Evolutionary conservation across 2,329 filamentous ascomycete species (phyloP).

Genomic region (Tricladium varicosporioides): DNA sequence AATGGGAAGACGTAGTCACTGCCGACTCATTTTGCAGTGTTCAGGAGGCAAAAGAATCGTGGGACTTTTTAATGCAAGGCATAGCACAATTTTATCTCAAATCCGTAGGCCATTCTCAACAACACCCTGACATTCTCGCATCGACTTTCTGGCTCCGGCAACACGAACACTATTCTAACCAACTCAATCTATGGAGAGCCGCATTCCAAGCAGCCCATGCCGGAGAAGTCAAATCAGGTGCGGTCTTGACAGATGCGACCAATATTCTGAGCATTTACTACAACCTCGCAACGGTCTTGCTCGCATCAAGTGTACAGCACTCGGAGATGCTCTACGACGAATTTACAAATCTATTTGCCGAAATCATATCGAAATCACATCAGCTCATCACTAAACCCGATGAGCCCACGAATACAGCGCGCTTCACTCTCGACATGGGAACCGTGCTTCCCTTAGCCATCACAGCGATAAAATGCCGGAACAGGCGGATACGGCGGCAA

Average conservation of each 20-base stretch:
- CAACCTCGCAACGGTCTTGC: constrained; percentile 31
- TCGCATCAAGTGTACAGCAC: constrained; percentile 31
- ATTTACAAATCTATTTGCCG: constrained; percentile 29
- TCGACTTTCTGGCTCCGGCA: constrained; percentile 27
- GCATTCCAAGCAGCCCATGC: constrained; percentile 29
- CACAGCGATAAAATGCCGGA: constrained; percentile 33
- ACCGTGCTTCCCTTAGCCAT: constrained; percentile 33
- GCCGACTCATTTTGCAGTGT: constrained; percentile 29
- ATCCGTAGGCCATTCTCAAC: constrained; percentile 28
- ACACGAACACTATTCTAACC: constrained; percentile 31
- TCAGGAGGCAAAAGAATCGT: constrained; percentile 30
- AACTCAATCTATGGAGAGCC: constrained; percentile 30
- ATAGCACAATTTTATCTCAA: constrained; percentile 34
- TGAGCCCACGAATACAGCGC: constrained; percentile 31
- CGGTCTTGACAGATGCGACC: constrained; percentile 23
- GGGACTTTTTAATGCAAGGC: constrained; percentile 33
- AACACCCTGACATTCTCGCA: constrained; percentile 26
- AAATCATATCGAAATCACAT: constrained; percentile 31
- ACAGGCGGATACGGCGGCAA: constrained; percentile 28
- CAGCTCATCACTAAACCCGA: constrained; percentile 29
- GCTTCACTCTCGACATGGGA: constrained; percentile 33
- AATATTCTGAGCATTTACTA: constrained; percentile 34
- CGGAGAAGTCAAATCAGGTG: constrained; percentile 25
- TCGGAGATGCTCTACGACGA: constrained; percentile 32
- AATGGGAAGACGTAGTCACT: constrained; percentile 30